Conservation (phyloP, 73 alveolate genomes). For the Paramecium caudatum region DNA sequence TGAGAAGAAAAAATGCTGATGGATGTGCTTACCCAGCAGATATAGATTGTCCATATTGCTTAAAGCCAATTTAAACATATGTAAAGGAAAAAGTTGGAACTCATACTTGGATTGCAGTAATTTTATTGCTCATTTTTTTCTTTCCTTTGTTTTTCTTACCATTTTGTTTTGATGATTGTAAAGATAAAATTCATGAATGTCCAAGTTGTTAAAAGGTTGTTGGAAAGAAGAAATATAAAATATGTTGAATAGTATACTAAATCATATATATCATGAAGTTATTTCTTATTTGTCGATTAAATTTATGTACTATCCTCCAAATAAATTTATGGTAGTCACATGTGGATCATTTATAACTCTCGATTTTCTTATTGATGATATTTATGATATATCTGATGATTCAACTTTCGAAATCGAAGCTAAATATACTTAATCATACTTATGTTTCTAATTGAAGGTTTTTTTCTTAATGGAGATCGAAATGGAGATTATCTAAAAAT, state of each 20-base stretch:
- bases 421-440: not conserved
- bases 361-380: slow-evolving; percentile 16
- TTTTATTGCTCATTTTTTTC: not conserved
- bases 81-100: slow-evolving; percentile 1
- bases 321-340: slow-evolving; percentile 32
- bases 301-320: slow-evolving; percentile 9
- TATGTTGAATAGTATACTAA: too few species aligned
- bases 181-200: slow-evolving; percentile 27
- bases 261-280: slow-evolving; percentile 8
- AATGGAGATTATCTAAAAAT: slow-evolving; percentile 48
- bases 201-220: slow-evolving; percentile 12
- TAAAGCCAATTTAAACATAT: not conserved
- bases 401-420: slow-evolving; percentile 61
- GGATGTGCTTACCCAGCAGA: slow-evolving; percentile 48
- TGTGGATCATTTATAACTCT: slow-evolving; percentile 31
- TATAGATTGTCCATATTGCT: slow-evolving; percentile 41
- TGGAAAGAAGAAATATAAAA: slow-evolving; percentile 24
- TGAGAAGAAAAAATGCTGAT: slow-evolving; percentile 36
- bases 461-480: slow-evolving; percentile 44
- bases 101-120: slow-evolving; percentile 11
- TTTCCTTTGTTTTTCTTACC: slow-evolving; percentile 43
- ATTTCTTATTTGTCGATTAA: slow-evolving; percentile 30
- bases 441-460: not conserved
- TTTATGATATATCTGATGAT: slow-evolving; percentile 30
- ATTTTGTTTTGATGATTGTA: slow-evolving; percentile 31